phyloP scores from a whole-genome alignment of 768 basidiomycete species.

The Amanita brunnescens region DNA sequence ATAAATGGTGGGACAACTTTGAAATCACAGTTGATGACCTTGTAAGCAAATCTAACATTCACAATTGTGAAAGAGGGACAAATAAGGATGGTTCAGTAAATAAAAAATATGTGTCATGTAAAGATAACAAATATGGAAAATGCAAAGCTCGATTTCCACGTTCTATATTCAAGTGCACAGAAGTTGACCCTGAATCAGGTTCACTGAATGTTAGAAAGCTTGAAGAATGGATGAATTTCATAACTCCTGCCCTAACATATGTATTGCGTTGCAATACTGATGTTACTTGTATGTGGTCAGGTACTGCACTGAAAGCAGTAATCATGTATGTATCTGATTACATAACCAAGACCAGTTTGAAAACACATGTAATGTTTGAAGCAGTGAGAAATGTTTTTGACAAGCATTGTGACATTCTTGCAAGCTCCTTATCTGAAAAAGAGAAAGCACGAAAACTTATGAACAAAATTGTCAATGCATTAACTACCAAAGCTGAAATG shows the following conservation, averaged over 20 bases:
- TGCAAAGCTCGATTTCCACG: conserved; percentile 29
- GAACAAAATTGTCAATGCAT: background rate
- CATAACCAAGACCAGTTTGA: conserved; percentile 24
- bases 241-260: no score
- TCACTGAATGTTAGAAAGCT: conserved; percentile 17
- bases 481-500: conserved; percentile 22
- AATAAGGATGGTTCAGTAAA: conserved; percentile 12
- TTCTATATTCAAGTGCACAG: conserved; percentile 11
- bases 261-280: conserved; percentile 28
- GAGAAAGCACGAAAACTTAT: no score
- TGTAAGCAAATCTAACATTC: conserved; percentile 20
- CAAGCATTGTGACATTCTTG: background rate
- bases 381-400: background rate
- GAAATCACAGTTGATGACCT: conserved; percentile 19
- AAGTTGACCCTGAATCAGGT: conserved; percentile 16
- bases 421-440: conserved; percentile 13
- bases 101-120: conserved; percentile 1
- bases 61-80: conserved; percentile 15
- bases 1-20: conserved; percentile 16
- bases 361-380: conserved; percentile 13
- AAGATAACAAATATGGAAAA: conserved; percentile 16
- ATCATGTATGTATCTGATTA: conserved; percentile 28
- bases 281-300: conserved; percentile 9
- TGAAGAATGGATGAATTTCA: conserved; percentile 21
- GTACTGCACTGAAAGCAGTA: background rate